Evolutionary conservation across 164 flowering plant species (phyloP), one percentile per base, ranked within the genome.

Genomic region (Saururus chinensis): DNA sequence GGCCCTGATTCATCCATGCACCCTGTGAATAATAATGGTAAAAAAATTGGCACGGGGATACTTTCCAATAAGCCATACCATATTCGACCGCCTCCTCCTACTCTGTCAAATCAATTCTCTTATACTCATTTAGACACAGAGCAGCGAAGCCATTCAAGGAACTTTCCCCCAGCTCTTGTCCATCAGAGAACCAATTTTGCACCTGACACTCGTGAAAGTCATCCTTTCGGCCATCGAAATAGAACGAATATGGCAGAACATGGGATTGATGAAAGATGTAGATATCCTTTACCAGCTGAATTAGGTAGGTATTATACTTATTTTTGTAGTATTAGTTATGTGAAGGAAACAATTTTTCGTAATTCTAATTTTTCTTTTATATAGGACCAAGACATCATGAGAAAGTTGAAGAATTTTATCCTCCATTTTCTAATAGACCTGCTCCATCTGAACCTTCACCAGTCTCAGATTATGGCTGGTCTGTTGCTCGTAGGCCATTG

Each of bases 41-140:
- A 65, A 37, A 79, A 68, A 26, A 21, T 53, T 26, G 82, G 79
- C 73, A 68, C 73, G 59, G 72, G 65, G 56, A 51, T 65, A 20
- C 73, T 75, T 63, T 73, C 73, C 60, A 72, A 72, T 59, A 83
- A 81, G 58, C 63, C 71, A 37, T 82, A 76, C 63, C 84, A 79
- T 68, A 60, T 83, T 20, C 83, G 73, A 56, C 99, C 92, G 11
- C 96, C 91, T n/a, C 84, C 77, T 54, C 76, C 76, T 57, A 65
- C 82, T 30, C 77, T 85, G 51, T 77, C 99, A 57, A 79, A 84
- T 80, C 96, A 90, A 64, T 93, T 84, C 61, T 82, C 95, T 13
- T 87, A 80, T 78, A 75, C 76, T 65, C 90, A 79, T 48, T 68
- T 79, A 20, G 88, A 81, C 40, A 17, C 64, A 35, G 85, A 79